Evolutionary conservation across 169 alveolate species (phyloP), one percentile per base, ranked within the genome.

Genomic region (Cryptosporidium muris): DNA sequence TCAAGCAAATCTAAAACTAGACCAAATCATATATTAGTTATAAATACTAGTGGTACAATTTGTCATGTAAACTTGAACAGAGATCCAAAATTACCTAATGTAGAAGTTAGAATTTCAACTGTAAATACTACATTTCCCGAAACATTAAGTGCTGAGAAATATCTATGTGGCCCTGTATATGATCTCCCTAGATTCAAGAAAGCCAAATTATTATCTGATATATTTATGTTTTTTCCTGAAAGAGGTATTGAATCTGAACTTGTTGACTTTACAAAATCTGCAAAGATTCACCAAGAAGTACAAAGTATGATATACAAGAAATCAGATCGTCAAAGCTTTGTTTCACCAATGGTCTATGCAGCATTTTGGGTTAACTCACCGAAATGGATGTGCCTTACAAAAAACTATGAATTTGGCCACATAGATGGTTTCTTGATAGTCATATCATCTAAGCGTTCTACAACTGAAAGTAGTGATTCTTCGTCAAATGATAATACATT

Each of bases 131-230:
- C 6, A 34, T 5, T 5, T 25, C 2, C 37, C 5, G 63, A 74
- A 9, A 47, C 43, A 9, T 25, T 14, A 36, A 51, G 47, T 14
- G 60, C 60, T 6, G 85, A 56, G 11, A 74, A 36, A 6, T 12
- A 60, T 37, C 36, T 74, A 58, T 74, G 85, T 16, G 85, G 85
- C 1, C 85, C 85, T 8, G 85, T 74, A 43, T 74, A n/a, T 74
- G 60, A 74, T 47, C 11, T 74, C 1, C 85, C 85, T 7, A 74
- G 85, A 74, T 74, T 74, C 37, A 74, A 74, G 48, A 74, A 25
- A 42, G 34, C 43, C 2, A 68, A 74, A 16, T 8, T 54, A 6
- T 74, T 74, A 3, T 37, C 85, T 11, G 14, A 34, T 14, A 58
- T 58, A 25, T 74, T 58, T 48, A 25, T 54, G 16, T 42, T 74